Conservation (phyloP, 768 basidiomycete genomes). For the Russula virescens region DNA sequence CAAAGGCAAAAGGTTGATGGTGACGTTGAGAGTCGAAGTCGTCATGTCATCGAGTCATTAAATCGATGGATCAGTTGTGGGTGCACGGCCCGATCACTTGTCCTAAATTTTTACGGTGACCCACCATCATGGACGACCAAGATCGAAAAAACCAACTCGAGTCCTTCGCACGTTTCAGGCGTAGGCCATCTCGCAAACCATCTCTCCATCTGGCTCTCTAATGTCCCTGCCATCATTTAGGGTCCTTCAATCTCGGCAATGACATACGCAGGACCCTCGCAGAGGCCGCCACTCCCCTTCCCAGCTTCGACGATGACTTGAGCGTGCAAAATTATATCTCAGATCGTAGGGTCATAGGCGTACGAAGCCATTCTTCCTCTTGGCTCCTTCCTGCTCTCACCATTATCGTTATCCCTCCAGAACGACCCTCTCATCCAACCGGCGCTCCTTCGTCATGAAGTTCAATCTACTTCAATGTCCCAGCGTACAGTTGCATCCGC, state of each 20-base stretch:
- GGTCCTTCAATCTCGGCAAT: background rate
- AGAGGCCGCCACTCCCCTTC: slow-evolving; percentile 42
- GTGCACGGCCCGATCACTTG: too few species aligned
- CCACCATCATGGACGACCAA: slow-evolving; percentile 6
- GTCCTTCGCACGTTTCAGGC: slow-evolving; percentile 9
- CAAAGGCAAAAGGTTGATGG: slow-evolving; percentile 34
- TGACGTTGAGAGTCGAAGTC: slow-evolving; percentile 3
- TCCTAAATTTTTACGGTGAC: too few species aligned
- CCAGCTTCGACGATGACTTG: slow-evolving; percentile 58
- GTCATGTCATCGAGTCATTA: too few species aligned
- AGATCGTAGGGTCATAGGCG: slow-evolving; percentile 75
- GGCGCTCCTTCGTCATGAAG: slow-evolving; percentile 82
- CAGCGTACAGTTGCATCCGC: slow-evolving; percentile 73
- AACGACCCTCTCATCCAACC: slow-evolving; percentile 97
- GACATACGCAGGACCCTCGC: background rate
- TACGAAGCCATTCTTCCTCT: slow-evolving; percentile 33
- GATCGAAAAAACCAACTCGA: background rate
- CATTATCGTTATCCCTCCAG: slow-evolving; percentile 35
- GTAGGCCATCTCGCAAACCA: background rate
- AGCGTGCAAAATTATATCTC: slow-evolving; percentile 69
- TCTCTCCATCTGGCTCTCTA: background rate
- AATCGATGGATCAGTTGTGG: too few species aligned
- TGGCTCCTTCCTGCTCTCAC: slow-evolving; percentile 6
- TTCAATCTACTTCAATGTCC: slow-evolving; percentile 59
- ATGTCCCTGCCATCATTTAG: background rate